Conservation (phyloP, 331 rosid species). For the Cydonia oblonga region DNA sequence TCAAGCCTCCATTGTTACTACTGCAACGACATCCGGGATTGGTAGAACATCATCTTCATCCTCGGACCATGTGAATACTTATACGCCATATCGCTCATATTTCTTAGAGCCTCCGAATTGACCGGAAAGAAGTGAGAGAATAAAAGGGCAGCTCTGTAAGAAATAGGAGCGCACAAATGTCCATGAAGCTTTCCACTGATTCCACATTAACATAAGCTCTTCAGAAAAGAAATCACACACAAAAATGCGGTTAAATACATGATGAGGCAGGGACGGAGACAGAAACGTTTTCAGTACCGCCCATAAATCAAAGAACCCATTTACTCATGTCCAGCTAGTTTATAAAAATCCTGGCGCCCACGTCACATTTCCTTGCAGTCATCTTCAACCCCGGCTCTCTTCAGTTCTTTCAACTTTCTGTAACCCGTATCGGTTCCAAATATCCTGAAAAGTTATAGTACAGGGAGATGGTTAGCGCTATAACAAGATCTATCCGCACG, state of each 20-base stretch:
- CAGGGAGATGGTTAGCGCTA: not conserved
- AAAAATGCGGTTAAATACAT: slow-evolving; percentile 12
- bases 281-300: slow-evolving; percentile 15
- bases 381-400: slow-evolving; percentile 35
- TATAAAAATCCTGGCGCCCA: not conserved
- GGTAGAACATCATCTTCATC: too few species aligned
- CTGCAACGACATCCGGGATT: too few species aligned
- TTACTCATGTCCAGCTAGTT: slow-evolving; percentile 12
- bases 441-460: slow-evolving; percentile 33
- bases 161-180: slow-evolving; percentile 19
- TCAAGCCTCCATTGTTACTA: too few species aligned
- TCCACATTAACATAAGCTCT: slow-evolving; percentile 14
- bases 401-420: slow-evolving; percentile 67
- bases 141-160: not conserved
- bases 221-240: slow-evolving; percentile 16
- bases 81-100: not conserved
- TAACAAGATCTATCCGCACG: not conserved
- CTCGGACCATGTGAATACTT: too few species aligned
- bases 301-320: slow-evolving; percentile 20
- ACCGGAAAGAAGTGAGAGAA: not conserved
- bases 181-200: slow-evolving; percentile 19
- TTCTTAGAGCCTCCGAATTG: not conserved
- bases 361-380: slow-evolving; percentile 25
- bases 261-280: not conserved
- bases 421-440: slow-evolving; percentile 85